Evolutionary conservation across 1,284 basidiomycete genomes (phyloP), one percentile per base, ranked within the genome.

Genomic region (Malassezia yamatoensis): DNA sequence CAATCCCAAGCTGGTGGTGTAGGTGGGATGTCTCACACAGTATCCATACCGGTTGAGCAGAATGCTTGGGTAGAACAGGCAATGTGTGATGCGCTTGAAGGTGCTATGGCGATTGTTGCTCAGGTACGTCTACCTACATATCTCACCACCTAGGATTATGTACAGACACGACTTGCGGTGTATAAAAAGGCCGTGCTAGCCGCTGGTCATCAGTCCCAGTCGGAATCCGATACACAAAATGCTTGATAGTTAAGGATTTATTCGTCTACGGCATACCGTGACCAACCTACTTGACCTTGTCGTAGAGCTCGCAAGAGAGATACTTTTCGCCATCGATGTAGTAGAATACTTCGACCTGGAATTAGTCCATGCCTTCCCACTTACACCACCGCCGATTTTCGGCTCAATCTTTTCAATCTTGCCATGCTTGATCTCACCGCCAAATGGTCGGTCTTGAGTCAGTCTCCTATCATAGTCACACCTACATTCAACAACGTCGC

Each of bases 51-150:
- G 1, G 66, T 66, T 37, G 67, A 68, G 38, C 49, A 68, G 39
- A 71, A 74, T 39, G 58, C 62, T 4, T 74, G 72, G 72, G 71
- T 72, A 21, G 72, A 73, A 44, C 66, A 73, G 46, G 59, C 64
- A 16, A 54, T 74, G 13, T 64, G 67, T 40, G 72, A 74, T 48
- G 65, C 65, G 0, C 60, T 74, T n/a, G 63, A 71, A 24, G 62
- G 57, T 8, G 70, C 68, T 2, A 59, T 74, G 47, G 63, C 58
- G 41, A 54, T 65, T 10, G 61, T 73, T n/a, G 67, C 66, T 3
- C 60, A 64, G 40, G 65, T 57, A 44, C 11, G 55, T 38, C n/a
- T 18, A 24, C 1, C n/a, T 16, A 32, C 32, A 13, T 43, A n/a
- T 24, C 41, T 43, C 13, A 43, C 41, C 13, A 32, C 49, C 11